phyloP scores from a whole-genome alignment of 75 land plant genomes.

The Pinus albicaulis region DNA sequence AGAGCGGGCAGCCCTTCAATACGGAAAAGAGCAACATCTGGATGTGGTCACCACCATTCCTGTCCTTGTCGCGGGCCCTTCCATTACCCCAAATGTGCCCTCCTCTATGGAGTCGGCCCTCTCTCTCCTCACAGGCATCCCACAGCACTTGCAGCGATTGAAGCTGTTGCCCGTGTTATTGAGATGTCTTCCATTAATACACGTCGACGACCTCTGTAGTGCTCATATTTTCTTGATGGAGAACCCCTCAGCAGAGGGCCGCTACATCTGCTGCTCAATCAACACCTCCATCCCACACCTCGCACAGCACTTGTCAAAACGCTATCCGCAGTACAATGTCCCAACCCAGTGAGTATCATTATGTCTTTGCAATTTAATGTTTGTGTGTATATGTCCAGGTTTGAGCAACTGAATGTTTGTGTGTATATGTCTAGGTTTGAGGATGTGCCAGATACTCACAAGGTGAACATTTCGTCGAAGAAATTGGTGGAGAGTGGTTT shows the following conservation, averaged over 20 bases:
- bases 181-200: constrained; percentile 52
- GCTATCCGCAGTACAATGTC: constrained; percentile 60
- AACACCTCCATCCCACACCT: constrained; percentile 49
- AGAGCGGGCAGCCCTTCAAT: constrained; percentile 51
- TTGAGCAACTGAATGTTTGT: neutral
- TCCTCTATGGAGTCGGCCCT: too few species aligned
- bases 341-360: constrained; percentile 43
- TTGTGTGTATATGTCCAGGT: too few species aligned
- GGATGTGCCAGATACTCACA: constrained; percentile 29
- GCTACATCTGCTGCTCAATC: constrained; percentile 66
- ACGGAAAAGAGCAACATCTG: constrained; percentile 39
- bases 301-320: constrained; percentile 40
- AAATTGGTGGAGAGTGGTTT: constrained; percentile 49
- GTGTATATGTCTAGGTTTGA: constrained; percentile 28
- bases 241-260: constrained; percentile 57
- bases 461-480: constrained; percentile 34
- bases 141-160: neutral
- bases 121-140: constrained; percentile 61
- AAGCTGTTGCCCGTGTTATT: constrained; percentile 42
- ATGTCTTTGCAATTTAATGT: too few species aligned
- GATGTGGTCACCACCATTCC: constrained; percentile 51
- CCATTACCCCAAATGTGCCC: constrained; percentile 55
- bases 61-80: constrained; percentile 37
- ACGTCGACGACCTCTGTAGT: constrained; percentile 66
- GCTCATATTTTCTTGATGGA: constrained; percentile 66